phyloP scores from a whole-genome alignment of 208 protist species.

The Endotrypanum monterogeii region DNA sequence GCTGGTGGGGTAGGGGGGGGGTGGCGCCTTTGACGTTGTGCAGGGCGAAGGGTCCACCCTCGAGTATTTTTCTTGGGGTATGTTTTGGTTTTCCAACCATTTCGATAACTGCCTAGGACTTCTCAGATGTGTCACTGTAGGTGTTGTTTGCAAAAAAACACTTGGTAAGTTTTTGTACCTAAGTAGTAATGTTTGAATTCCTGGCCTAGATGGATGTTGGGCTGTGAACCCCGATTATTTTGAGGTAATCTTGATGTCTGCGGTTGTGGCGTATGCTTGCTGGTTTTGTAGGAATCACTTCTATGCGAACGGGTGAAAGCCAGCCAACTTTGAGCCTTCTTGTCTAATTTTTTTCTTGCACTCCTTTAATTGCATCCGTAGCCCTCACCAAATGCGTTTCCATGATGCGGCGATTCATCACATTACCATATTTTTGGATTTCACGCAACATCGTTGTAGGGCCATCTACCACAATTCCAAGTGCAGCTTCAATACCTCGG shows the following conservation, averaged over 20 bases:
- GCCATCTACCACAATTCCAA: constrained; percentile 34
- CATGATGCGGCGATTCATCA: constrained; percentile 24
- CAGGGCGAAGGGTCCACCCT: no score
- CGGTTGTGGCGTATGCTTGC: not conserved
- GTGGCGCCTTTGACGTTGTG: no score
- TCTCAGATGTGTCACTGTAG: no score
- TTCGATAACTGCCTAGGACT: no score
- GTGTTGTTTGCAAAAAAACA: no score
- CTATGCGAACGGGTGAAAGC: not conserved
- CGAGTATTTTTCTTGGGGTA: no score
- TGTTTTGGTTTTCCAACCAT: no score
- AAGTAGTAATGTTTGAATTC: no score
- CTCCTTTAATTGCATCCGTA: not conserved
- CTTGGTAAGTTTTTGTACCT: no score
- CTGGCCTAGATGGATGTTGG: not conserved
- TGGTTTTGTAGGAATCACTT: not conserved
- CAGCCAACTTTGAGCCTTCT: not conserved
- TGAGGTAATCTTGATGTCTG: not conserved
- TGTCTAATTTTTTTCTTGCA: constrained; percentile 1
- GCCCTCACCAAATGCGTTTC: not conserved
- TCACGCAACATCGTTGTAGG: constrained; percentile 37
- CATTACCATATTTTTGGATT: not conserved
- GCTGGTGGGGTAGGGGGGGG: no score
- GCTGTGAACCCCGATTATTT: not conserved
- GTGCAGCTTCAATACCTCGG: constrained; percentile 18